Conservation (phyloP, 1,284 basidiomycete species). For the Mycena citricolor region DNA sequence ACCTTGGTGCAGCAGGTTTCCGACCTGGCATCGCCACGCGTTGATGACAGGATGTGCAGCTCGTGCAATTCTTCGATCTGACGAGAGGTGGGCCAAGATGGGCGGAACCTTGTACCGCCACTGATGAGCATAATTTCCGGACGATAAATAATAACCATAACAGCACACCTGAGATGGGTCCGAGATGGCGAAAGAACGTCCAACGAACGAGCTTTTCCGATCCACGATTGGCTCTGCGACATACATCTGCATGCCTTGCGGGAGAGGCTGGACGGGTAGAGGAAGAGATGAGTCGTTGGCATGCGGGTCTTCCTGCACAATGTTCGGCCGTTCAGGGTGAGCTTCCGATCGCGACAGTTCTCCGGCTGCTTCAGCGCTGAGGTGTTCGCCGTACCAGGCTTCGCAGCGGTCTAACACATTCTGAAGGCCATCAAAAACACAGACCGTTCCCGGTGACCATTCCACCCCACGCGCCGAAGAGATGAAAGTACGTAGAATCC, state of each 20-base stretch:
- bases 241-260: slow-evolving; percentile 61
- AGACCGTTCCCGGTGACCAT: slow-evolving; percentile 72
- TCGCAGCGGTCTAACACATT: slow-evolving; percentile 68
- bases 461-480: slow-evolving; percentile 67
- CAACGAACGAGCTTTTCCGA: slow-evolving; percentile 81
- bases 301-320: no score
- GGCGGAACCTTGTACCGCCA: slow-evolving; percentile 57
- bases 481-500: slow-evolving; percentile 80
- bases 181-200: slow-evolving; percentile 76
- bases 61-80: slow-evolving; percentile 70
- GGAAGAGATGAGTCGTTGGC: not conserved
- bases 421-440: slow-evolving; percentile 87
- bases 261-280: slow-evolving; percentile 38
- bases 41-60: slow-evolving; percentile 90
- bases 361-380: slow-evolving; percentile 55
- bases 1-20: slow-evolving; percentile 74
- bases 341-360: slow-evolving; percentile 61
- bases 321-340: slow-evolving; percentile 25
- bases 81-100: slow-evolving; percentile 71
- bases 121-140: not conserved
- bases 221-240: slow-evolving; percentile 79
- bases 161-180: slow-evolving; percentile 75
- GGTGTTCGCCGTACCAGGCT: slow-evolving; percentile 69
- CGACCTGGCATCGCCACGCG: slow-evolving; percentile 79
- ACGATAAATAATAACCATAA: not conserved